A percentile compares a stretch with the other conserved stretches of the same genome.
These are phyloP conservation scores for Penicillium silybi DNA, from an alignment of 495 filamentous ascomycete genomes.

Conservation along the genomic window DNA sequence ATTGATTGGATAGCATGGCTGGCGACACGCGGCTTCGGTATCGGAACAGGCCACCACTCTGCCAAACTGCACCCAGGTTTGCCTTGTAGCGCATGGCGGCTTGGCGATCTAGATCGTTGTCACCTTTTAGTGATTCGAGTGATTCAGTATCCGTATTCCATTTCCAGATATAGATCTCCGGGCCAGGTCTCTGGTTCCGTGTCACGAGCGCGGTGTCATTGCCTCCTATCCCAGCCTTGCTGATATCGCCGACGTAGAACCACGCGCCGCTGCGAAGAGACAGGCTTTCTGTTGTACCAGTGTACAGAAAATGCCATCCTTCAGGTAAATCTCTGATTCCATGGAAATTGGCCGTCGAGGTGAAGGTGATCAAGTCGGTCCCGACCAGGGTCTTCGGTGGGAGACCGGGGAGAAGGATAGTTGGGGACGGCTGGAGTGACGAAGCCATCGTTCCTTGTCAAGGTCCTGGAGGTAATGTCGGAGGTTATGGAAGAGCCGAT, in stretches of 20 bases:
- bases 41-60: constrained; percentile 37
- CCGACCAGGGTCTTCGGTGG: constrained; percentile 49
- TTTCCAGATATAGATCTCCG: constrained; percentile 43
- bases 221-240: constrained; percentile 6
- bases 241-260: constrained; percentile 50
- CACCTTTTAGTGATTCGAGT: constrained; percentile 21
- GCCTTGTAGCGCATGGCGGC: constrained; percentile 40
- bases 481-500: background rate
- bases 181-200: background rate
- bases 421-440: constrained; percentile 33
- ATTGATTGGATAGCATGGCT: constrained; percentile 16
- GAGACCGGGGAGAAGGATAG: constrained; percentile 45
- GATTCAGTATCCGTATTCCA: constrained; percentile 39
- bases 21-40: constrained; percentile 39
- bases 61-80: constrained; percentile 40
- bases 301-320: constrained; percentile 62
- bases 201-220: constrained; percentile 13
- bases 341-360: constrained; percentile 51
- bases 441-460: constrained; percentile 10
- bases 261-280: constrained; percentile 59
- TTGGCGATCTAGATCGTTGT: constrained; percentile 24
- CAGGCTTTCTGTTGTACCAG: constrained; percentile 49
- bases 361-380: constrained; percentile 53
- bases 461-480: background rate
- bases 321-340: constrained; percentile 55